phyloP scores from a whole-genome alignment of 495 filamentous ascomycete genomes.

The Hypoxylon crocopeplum region DNA sequence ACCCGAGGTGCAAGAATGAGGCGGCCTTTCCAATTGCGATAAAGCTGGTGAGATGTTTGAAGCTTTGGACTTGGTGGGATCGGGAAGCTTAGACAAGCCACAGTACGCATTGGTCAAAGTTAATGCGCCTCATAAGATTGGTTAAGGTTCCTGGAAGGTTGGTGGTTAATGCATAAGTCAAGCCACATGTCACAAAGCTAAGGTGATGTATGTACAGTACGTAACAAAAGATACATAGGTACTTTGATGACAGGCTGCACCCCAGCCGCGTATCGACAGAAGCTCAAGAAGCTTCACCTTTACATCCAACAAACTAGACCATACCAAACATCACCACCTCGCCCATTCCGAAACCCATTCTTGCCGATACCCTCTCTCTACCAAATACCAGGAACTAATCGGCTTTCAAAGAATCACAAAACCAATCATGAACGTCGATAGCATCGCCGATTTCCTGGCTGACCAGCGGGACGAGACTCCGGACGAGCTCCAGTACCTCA shows the following conservation, averaged over 20 bases:
- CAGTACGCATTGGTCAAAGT: slow-evolving; percentile 28
- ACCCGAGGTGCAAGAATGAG: slow-evolving; percentile 44
- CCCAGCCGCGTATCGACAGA: slow-evolving; percentile 41
- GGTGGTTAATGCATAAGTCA: no score
- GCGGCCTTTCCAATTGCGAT: slow-evolving; percentile 40
- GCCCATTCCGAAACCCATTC: no score
- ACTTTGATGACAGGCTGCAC: slow-evolving; percentile 40
- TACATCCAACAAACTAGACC: slow-evolving; percentile 1
- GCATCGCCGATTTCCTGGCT: slow-evolving; percentile 88
- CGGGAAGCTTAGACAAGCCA: slow-evolving; percentile 30
- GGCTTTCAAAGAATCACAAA: slow-evolving; percentile 5
- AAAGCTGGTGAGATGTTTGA: slow-evolving; percentile 25
- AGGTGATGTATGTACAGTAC: not conserved
- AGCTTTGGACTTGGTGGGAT: slow-evolving; percentile 33
- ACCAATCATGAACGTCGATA: slow-evolving; percentile 76
- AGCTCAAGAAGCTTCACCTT: slow-evolving; percentile 29
- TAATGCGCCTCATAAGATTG: slow-evolving; percentile 21
- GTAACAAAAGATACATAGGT: slow-evolving; percentile 1
- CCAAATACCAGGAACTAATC: slow-evolving; percentile 8
- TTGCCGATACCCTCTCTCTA: no score
- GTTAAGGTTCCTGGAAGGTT: no score
- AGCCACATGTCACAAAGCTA: no score
- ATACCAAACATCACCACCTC: no score
- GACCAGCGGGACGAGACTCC: slow-evolving; percentile 87
- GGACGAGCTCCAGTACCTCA: slow-evolving; percentile 82